Evolutionary conservation across 176 grass and related monocot genomes (phyloP), one percentile per base, ranked within the genome.

Genomic region (Aegilops tauschii): DNA sequence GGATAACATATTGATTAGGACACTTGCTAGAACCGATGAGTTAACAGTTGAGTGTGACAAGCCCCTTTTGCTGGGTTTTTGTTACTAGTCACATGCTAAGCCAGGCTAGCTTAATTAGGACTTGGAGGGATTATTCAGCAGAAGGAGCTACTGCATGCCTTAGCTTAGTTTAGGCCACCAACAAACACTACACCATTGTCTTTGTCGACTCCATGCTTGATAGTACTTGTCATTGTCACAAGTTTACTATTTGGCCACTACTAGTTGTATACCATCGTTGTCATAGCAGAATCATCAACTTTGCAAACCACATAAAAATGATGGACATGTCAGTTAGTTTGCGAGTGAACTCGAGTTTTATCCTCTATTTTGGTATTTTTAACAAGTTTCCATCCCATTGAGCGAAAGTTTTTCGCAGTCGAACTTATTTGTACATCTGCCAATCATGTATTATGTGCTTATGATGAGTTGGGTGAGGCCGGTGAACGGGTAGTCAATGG

Each of bases 11-110:
- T 71, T 23, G 20, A 40, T 40, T 39, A 0, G 40, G 3, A 10
- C 40, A 44, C 40, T 44, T 44, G 40, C 40, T 44, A 3, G 40
- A 11, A 44, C 40, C 40, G 2, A 44, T 44, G 40, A 44, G 40
- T 44, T 44, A 73, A 47, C 1, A 8, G 39, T 45, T 45, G 39
- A 73, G 69, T 73, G 21, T 71, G 68, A 21, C 20, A 47, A 12
- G 13, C 16, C 23, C 6, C 28, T 35, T 62, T 30, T 73, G 81
- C 65, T 63, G 40, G 40, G 40, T 31, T 73, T 67, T 2, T 79
- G 74, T 79, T 29, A 37, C 36, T 39, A 50, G 66, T 54, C 87
- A 79, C 81, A 84, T 64, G 79, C 61, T 73, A 44, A 73, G 21
- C 34, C 34, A 44, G 1, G 86, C 59, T 73, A 73, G 70, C 34